Conservation (phyloP, 2,329 filamentous ascomycete species). For the Pyrenophora seminiperda region DNA sequence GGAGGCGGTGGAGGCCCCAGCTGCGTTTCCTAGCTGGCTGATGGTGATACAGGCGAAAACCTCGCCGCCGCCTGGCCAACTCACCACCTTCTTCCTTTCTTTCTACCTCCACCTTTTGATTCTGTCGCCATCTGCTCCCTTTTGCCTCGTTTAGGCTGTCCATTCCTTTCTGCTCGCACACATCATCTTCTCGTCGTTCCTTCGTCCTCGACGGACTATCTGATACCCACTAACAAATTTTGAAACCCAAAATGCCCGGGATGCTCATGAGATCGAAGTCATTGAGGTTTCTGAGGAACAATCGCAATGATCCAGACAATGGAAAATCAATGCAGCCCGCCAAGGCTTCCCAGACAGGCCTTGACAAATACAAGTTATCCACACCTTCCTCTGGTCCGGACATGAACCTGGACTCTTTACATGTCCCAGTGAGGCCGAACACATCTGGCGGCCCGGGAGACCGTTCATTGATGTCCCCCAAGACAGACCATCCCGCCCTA, state of each 20-base stretch:
- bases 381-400: constrained; percentile 35
- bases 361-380: constrained; percentile 42
- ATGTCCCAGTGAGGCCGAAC: constrained; percentile 41
- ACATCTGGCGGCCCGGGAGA: constrained; percentile 44
- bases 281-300: constrained; percentile 43
- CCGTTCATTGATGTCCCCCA: constrained; percentile 43
- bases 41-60: constrained; percentile 28
- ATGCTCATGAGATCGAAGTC: constrained; percentile 48
- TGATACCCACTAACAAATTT: constrained; percentile 43
- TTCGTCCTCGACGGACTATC: constrained; percentile 28
- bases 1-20: constrained; percentile 34
- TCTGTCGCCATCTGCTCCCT: constrained; percentile 25
- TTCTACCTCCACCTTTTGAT: constrained; percentile 21
- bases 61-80: constrained; percentile 13
- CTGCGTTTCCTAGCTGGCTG: constrained; percentile 31
- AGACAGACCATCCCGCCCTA: constrained; percentile 39
- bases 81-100: constrained; percentile 23
- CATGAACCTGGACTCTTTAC: constrained; percentile 34
- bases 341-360: constrained; percentile 29
- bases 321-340: constrained; percentile 31
- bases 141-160: constrained; percentile 49
- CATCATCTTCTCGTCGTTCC: constrained; percentile 28
- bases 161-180: constrained; percentile 42
- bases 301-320: constrained; percentile 39
- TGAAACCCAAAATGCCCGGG: constrained; percentile 46